Conservation (phyloP, 1,284 basidiomycete species). For the Cutaneotrichosporon curvatum region DNA sequence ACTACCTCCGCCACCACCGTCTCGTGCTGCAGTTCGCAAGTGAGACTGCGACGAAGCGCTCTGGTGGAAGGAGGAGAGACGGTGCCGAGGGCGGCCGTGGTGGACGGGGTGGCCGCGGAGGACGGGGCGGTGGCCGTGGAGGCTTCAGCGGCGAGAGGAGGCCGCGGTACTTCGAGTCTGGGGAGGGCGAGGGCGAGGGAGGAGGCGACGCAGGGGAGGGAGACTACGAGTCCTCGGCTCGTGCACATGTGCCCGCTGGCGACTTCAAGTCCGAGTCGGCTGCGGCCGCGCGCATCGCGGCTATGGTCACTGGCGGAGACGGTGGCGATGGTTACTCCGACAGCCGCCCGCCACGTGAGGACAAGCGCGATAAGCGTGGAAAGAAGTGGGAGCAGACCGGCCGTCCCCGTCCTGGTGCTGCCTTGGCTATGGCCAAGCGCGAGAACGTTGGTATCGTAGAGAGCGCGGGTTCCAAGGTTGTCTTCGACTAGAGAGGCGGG, state of each 20-base stretch:
- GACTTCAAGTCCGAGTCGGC: constrained; percentile 13
- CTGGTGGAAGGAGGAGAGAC: constrained; percentile 13
- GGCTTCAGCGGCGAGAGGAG: neutral
- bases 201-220: neutral
- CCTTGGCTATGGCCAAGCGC: constrained; percentile 77
- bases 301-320: constrained; percentile 10
- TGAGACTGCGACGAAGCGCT: constrained; percentile 35
- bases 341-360: neutral
- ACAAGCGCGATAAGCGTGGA: constrained; percentile 31
- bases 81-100: constrained; percentile 8
- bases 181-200: constrained; percentile 1
- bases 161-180: constrained; percentile 14
- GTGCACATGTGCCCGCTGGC: neutral
- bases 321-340: neutral
- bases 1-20: constrained; percentile 66
- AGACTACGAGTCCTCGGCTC: constrained; percentile 3
- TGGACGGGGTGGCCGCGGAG: constrained; percentile 2
- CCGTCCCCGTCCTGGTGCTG: constrained; percentile 78
- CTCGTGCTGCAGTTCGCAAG: constrained; percentile 39
- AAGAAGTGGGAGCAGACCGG: constrained; percentile 45
- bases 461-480: constrained; percentile 65
- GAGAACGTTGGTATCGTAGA: constrained; percentile 78
- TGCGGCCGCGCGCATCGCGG: constrained; percentile 12
- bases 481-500: constrained; percentile 51
- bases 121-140: neutral